These are phyloP conservation scores for Kondoa subrosea DNA, from an alignment of 768 basidiomycete species.

Conservation along the genomic window DNA sequence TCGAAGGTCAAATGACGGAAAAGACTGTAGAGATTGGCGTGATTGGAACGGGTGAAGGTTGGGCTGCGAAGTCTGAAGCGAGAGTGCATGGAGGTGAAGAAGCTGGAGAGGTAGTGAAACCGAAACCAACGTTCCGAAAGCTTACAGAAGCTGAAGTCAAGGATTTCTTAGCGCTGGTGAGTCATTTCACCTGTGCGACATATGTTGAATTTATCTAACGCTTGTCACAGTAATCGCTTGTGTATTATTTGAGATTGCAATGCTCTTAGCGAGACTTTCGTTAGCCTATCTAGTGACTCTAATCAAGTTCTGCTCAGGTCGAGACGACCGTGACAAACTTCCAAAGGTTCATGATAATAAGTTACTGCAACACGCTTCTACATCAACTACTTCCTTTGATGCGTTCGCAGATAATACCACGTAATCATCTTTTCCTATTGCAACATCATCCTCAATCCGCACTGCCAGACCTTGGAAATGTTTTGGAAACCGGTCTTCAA, in stretches of 20 bases:
- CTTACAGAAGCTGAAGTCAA: conserved; percentile 89
- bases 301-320: no score
- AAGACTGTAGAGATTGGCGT: conserved; percentile 99
- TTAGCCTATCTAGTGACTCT: no score
- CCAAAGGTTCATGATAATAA: no score
- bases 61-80: conserved; percentile 32
- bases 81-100: conserved; percentile 40
- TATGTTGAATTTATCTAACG: no score
- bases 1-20: conserved; percentile 99
- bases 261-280: no score
- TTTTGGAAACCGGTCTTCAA: conserved; percentile 56
- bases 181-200: no score
- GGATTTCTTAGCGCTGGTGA: conserved; percentile 50
- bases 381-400: conserved; percentile 68
- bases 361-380: conserved; percentile 66
- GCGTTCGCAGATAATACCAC: conserved; percentile 52
- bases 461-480: conserved; percentile 81
- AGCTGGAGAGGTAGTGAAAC: neutral
- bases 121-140: conserved; percentile 69
- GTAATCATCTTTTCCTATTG: conserved; percentile 39
- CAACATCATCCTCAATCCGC: conserved; percentile 73
- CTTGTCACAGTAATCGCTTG: no score
- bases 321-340: no score
- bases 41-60: conserved; percentile 57
- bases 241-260: no score